Base-by-base conservation (phyloP, 2,329 filamentous ascomycete genomes). In the Escovopsis weberi region DNA sequence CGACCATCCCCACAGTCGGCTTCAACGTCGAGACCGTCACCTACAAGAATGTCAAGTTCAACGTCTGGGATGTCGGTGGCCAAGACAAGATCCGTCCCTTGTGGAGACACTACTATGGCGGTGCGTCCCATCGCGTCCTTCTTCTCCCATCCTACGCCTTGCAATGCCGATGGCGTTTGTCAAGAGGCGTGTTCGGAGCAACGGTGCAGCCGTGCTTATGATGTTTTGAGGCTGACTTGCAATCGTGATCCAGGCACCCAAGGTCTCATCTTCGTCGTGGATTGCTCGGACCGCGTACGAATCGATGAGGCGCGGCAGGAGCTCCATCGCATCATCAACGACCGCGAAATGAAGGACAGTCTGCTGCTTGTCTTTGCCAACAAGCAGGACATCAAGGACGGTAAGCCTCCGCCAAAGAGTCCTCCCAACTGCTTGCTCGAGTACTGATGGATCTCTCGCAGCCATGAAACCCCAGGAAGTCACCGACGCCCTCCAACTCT, bases 41-140 rank as follows among this genome's bases (percentile, higher is more conserved):
- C 53, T 95, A 94, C 74, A 95, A 95, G 76, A 96, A 96, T 65
- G 88, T 95, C 67, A 93, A 95, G 68, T 96, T 96, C 73, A 96
- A 93, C 58, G 89, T 96, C 50, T 96, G 89, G 89, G 89, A 96
- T 70, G 89, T 96, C 47, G 89, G 89, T 65, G 89, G 89, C 51
- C 89, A 96, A 73, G 89, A 96, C 75, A 96, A 96, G 80, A 96
- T 96, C 59, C 78, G 89, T 52, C 89, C 89, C 49, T 71, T 96
- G 47, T 96, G 89, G 89, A 81, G 89, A 67, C 89, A 96, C 72
- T 96, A 96, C 71, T 96, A 94, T 61, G 83, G 79, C 53, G 82
- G 81, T 80, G 63, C 57, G 74, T 58, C 23, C 23, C 15, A 23
- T 23, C 23, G 23, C 23, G 23, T 23, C 2, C 11, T 19, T 26